Evolutionary conservation across 1,284 basidiomycete species (phyloP).

Genomic region (Microbotryum silenes-acaulis): DNA sequence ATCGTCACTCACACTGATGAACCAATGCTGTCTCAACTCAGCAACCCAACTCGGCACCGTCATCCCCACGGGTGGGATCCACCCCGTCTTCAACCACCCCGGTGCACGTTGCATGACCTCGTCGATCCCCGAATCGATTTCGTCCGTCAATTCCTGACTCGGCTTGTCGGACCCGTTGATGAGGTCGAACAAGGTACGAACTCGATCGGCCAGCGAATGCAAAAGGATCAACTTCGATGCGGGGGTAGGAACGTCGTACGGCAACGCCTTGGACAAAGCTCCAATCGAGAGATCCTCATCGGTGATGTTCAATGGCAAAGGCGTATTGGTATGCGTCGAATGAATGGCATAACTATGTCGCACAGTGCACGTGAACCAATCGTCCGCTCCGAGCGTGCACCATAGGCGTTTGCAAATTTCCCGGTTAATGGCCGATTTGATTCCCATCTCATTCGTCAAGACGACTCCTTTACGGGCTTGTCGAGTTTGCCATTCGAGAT

Average conservation of each 20-base stretch:
- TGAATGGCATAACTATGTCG: slow-evolving; percentile 20
- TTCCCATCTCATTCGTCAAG: slow-evolving; percentile 13
- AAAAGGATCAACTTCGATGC: slow-evolving; percentile 19
- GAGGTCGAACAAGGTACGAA: slow-evolving; percentile 25
- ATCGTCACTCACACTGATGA: slow-evolving; percentile 9
- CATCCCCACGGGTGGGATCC: neutral
- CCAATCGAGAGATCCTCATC: slow-evolving; percentile 22
- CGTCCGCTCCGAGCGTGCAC: slow-evolving; percentile 21
- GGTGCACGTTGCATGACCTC: slow-evolving; percentile 18
- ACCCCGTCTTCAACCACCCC: slow-evolving; percentile 8
- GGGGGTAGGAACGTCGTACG: slow-evolving; percentile 19
- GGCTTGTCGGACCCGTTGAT: slow-evolving; percentile 4
- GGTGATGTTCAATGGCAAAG: slow-evolving; percentile 22
- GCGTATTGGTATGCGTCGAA: slow-evolving; percentile 22
- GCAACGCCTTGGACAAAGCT: slow-evolving; percentile 1
- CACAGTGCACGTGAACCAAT: slow-evolving; percentile 20
- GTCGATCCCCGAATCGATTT: slow-evolving; percentile 18
- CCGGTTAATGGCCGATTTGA: slow-evolving; percentile 24
- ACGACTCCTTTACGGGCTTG: slow-evolving; percentile 18
- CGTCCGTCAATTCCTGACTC: slow-evolving; percentile 14
- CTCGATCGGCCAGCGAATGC: slow-evolving; percentile 9
- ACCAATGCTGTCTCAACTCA: slow-evolving; percentile 18
- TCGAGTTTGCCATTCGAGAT: slow-evolving; percentile 23
- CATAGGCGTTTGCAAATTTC: slow-evolving; percentile 29
- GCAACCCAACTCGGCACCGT: slow-evolving; percentile 3